phyloP scores from a whole-genome alignment of 108 stramenopile genomes.

The Skeletonema tropicum region DNA sequence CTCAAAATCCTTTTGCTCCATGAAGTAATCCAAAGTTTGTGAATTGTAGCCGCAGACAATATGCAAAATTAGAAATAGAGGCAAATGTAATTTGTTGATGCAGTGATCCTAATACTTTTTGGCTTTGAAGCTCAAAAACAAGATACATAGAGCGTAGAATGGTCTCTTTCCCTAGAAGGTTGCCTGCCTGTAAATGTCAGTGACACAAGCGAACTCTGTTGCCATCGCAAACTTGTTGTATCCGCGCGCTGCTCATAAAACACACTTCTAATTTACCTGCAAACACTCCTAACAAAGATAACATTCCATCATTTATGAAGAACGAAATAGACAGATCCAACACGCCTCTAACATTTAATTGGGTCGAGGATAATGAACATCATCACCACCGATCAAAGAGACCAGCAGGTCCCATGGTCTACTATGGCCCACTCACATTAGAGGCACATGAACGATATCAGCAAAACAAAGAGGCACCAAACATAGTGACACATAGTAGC shows the following conservation, averaged over 20 bases:
- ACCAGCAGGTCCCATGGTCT: neutral
- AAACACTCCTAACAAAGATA: neutral
- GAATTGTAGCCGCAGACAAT: too few species aligned
- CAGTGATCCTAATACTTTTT: too few species aligned
- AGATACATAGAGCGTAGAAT: too few species aligned
- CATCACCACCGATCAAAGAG: neutral
- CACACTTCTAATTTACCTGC: neutral
- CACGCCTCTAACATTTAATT: constrained; percentile 1
- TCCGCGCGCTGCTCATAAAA: neutral
- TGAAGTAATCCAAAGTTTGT: too few species aligned
- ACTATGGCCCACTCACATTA: neutral
- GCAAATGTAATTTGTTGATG: neutral
- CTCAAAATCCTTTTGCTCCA: too few species aligned
- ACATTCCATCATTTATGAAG: neutral
- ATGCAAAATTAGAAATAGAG: neutral
- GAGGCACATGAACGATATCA: constrained; percentile 1
- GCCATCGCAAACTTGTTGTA: too few species aligned
- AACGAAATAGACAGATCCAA: neutral
- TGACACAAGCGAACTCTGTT: neutral
- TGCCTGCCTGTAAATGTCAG: neutral
- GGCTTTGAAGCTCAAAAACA: too few species aligned
- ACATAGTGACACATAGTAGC: neutral
- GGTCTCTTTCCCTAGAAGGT: neutral
- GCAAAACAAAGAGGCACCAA: neutral
- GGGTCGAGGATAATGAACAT: neutral